phyloP scores from a whole-genome alignment of 805 yeast genomes.

The Lipomyces chichibuensis region DNA sequence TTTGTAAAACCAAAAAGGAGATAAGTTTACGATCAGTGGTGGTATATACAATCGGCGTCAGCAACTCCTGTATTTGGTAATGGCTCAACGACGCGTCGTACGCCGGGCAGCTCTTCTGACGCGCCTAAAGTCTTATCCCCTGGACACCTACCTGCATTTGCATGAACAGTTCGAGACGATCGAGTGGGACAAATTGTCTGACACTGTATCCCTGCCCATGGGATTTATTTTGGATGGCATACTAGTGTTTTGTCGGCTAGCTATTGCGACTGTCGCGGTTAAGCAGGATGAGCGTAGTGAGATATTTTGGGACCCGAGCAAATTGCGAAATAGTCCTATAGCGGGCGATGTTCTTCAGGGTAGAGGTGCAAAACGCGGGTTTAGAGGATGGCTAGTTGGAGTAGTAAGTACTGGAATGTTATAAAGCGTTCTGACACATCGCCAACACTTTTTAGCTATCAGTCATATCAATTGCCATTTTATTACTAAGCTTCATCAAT shows the following conservation, averaged over 20 bases:
- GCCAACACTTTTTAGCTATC: constrained; percentile 21
- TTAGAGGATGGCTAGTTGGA: constrained; percentile 1
- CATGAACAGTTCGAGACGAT: constrained; percentile 28
- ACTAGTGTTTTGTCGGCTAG: constrained; percentile 21
- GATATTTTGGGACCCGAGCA: constrained; percentile 13
- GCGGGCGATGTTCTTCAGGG: constrained; percentile 24
- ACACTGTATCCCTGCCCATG: constrained; percentile 19
- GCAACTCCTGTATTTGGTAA: not conserved
- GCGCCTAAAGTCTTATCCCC: constrained; percentile 31
- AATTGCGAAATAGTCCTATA: constrained; percentile 16
- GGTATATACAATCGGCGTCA: not conserved
- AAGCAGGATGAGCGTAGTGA: constrained; percentile 1
- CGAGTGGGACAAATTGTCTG: constrained; percentile 32
- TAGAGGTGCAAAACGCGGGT: constrained; percentile 7
- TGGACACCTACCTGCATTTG: constrained; percentile 21
- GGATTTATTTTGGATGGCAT: constrained; percentile 26
- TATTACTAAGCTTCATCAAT: constrained; percentile 23
- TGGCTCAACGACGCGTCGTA: constrained; percentile 20
- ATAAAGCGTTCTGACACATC: not conserved
- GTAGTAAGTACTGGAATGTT: constrained; percentile 5
- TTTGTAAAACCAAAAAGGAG: not conserved
- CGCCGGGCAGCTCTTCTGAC: constrained; percentile 28
- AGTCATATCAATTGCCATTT: constrained; percentile 10
- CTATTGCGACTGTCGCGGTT: constrained; percentile 7
- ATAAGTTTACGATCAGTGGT: not conserved